Base-by-base conservation (phyloP, 2,329 filamentous ascomycete species). In the Alternaria viburni region DNA sequence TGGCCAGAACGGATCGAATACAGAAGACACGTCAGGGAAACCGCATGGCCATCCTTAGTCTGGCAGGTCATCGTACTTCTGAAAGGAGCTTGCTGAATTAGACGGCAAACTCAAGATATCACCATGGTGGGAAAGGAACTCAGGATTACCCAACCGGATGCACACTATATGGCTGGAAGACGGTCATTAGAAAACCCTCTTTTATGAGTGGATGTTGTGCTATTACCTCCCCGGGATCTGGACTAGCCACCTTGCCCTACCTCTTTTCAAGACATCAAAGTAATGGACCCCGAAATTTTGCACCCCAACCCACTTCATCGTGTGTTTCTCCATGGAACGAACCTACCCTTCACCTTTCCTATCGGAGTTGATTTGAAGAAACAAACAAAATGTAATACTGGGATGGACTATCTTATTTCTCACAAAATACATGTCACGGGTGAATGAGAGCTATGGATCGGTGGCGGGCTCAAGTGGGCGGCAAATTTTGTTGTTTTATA, bases 21-120 rank as follows among this genome's bases (percentile, higher is more conserved):
- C 66, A 30, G 64, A 66, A 13, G 65, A 66, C 17, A 63, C 56
- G 50, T 61, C 67, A n/a, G 62, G 64, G 13, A 75, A 74, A 60
- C 74, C 74, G 8, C 69, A 67, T 49, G 74, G 74, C 45, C 74
- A 77, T 46, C 73, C 75, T 13, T 77, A 73, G 69, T 43, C 51
- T 54, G 25, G 50, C 19, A 55, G 49, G 28, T 21, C 56, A 45
- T 59, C 21, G 44, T 36, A 25, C 32, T 36, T 26, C 57, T 46
- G 49, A 54, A 25, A 17, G 36, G n/a, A 41, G n/a, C 19, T 46
- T 17, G 32, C 32, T 45, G 32, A 36, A 45, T 46, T 46, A 36
- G 45, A 58, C 54, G 7, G 50, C 57, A 47, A 17, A 17, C 36
- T 26, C 45, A 25, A 45, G 17, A 17, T n/a, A 41, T 36, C 23